Conservation (phyloP, 2,329 filamentous ascomycete species). For the Phoma sp. region DNA sequence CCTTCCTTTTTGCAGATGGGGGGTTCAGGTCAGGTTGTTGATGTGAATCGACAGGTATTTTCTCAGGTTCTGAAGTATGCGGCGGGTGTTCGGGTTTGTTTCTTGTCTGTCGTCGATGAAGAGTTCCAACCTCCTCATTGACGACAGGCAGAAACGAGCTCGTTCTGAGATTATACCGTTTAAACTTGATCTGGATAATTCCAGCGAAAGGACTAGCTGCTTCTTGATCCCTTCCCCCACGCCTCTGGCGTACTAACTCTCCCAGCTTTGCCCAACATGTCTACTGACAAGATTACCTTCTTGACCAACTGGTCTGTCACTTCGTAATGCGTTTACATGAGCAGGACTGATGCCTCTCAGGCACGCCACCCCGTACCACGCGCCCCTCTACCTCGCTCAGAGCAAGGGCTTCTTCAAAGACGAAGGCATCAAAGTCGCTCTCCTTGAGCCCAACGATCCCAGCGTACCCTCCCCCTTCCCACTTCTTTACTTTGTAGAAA, state of each 20-base stretch:
- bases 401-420: constrained; percentile 77
- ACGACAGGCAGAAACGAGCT: constrained; percentile 71
- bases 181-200: constrained; percentile 99
- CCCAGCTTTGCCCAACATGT: constrained; percentile 64
- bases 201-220: constrained; percentile 98
- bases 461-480: constrained; percentile 57
- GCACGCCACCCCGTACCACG: constrained; percentile 84
- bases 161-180: constrained; percentile 89
- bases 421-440: constrained; percentile 77
- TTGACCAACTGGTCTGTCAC: constrained; percentile 79
- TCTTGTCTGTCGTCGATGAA: constrained; percentile 58
- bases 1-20: not conserved
- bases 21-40: constrained; percentile 12
- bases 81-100: constrained; percentile 48
- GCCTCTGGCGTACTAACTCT: constrained; percentile 34
- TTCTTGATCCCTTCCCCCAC: constrained; percentile 55
- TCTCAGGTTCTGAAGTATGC: constrained; percentile 40
- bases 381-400: constrained; percentile 78
- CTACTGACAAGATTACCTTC: constrained; percentile 85
- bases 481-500: not conserved
- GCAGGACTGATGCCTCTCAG: constrained; percentile 52
- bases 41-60: constrained; percentile 17
- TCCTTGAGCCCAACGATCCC: constrained; percentile 80
- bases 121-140: no score
- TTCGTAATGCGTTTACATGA: no score